Conservation (phyloP, 352 stramenopile species). For the Pythium brachiatum region DNA sequence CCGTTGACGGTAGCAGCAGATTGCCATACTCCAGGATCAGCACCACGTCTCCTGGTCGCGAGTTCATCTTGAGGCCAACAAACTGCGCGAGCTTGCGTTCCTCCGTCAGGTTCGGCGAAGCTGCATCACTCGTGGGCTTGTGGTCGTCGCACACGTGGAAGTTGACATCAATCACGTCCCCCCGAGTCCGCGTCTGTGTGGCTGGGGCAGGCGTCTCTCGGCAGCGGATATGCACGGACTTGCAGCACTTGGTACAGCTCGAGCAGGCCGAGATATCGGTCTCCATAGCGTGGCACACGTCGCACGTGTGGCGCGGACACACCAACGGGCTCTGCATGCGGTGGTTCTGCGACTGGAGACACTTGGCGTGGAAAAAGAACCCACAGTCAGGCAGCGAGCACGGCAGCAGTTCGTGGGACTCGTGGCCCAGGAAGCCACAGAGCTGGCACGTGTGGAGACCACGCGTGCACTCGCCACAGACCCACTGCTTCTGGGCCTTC, state of each 20-base stretch:
- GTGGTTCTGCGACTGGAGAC: constrained; percentile 22
- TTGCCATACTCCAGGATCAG: constrained; percentile 71
- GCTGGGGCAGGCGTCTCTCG: not conserved
- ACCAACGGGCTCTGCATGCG: constrained; percentile 32
- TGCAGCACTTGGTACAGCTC: constrained; percentile 55
- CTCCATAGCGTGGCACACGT: constrained; percentile 41
- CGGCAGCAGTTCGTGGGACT: constrained; percentile 41
- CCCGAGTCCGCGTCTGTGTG: constrained; percentile 2
- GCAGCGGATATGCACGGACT: constrained; percentile 50
- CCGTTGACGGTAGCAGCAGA: constrained; percentile 38
- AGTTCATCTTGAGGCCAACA: constrained; percentile 29
- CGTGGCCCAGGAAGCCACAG: constrained; percentile 73
- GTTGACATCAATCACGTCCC: constrained; percentile 24
- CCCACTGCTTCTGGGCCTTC: constrained; percentile 45
- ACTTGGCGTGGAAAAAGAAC: constrained; percentile 56
- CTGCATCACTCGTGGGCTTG: not conserved
- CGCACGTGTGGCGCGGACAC: constrained; percentile 62
- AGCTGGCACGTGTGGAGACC: constrained; percentile 53
- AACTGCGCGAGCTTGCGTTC: constrained; percentile 15
- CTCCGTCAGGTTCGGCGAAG: not conserved
- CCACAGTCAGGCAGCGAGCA: constrained; percentile 59
- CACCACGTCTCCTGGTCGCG: constrained; percentile 55
- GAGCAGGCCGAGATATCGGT: constrained; percentile 47
- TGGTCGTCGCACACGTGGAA: constrained; percentile 51
- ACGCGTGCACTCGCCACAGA: constrained; percentile 63